These are phyloP conservation scores for Linnemannia hyalina DNA, from an alignment of 192 early-diverging fungal species.

Conservation along the genomic window DNA sequence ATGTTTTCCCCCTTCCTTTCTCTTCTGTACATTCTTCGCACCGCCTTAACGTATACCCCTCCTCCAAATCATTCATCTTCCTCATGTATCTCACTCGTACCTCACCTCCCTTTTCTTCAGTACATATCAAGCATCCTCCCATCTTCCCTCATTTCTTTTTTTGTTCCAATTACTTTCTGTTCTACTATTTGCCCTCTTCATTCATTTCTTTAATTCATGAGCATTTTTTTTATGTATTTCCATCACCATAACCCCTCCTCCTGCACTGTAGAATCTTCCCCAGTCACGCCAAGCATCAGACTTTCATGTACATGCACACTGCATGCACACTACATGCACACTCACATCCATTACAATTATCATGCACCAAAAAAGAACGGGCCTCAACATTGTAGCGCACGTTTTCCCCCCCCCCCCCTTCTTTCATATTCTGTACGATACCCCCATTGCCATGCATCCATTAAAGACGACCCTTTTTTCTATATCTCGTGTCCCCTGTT, in stretches of 20 bases:
- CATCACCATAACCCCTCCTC: background rate
- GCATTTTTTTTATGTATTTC: background rate
- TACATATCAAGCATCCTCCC: background rate
- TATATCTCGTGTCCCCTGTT: background rate
- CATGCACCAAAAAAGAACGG: background rate
- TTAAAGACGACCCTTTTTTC: background rate
- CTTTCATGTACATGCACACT: background rate
- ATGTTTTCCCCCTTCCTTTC: background rate
- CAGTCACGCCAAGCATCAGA: no score
- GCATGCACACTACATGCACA: no score
- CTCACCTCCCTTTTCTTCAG: background rate
- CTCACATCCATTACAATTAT: no score
- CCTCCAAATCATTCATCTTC: background rate
- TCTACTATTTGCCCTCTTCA: no score
- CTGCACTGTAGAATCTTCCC: no score
- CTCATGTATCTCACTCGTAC: background rate
- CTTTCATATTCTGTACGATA: background rate
- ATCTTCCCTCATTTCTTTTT: background rate
- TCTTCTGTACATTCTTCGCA: background rate
- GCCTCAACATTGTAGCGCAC: background rate
- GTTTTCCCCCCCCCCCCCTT: background rate
- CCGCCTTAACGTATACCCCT: background rate
- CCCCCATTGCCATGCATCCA: background rate
- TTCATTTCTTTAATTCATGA: background rate
- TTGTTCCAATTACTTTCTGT: background rate